These are phyloP conservation scores for Houttuynia cordata DNA, from an alignment of 164 flowering plant genomes.

Conservation along the genomic window DNA sequence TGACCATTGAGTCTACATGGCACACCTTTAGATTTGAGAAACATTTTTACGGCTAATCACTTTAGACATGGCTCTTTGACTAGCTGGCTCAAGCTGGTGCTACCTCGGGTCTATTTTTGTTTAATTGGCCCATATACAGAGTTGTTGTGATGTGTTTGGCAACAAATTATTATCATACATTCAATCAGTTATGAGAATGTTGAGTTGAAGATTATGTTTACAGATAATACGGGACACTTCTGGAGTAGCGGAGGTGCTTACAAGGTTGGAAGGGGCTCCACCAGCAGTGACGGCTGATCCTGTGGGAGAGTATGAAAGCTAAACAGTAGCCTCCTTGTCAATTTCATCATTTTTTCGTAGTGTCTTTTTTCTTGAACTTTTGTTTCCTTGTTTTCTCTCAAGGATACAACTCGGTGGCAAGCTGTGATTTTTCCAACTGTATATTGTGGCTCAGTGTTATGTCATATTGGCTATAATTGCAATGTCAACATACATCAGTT, in stretches of 20 bases:
- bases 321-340: conserved; percentile 4
- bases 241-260: conserved; percentile 82
- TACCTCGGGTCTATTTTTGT: too few relatives aligned
- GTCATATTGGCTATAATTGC: background rate
- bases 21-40: too few relatives aligned
- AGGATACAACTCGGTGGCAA: background rate
- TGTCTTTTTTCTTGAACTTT: background rate
- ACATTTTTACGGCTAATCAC: too few relatives aligned
- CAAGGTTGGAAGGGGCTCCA: conserved; percentile 44
- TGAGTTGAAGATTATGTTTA: conserved; percentile 1
- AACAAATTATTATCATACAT: too few relatives aligned
- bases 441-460: background rate
- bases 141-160: background rate
- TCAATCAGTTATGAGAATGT: background rate
- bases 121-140: background rate
- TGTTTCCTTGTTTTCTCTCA: background rate
- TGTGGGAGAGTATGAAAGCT: conserved; percentile 54
- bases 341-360: too few relatives aligned
- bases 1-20: too few relatives aligned
- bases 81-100: too few relatives aligned
- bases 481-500: background rate
- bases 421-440: background rate
- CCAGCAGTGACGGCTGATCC: conserved; percentile 23
- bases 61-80: too few relatives aligned
- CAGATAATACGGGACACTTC: conserved; percentile 70